Conservation (phyloP, 2,329 filamentous ascomycete genomes). For the Lasiodiplodia sp. region DNA sequence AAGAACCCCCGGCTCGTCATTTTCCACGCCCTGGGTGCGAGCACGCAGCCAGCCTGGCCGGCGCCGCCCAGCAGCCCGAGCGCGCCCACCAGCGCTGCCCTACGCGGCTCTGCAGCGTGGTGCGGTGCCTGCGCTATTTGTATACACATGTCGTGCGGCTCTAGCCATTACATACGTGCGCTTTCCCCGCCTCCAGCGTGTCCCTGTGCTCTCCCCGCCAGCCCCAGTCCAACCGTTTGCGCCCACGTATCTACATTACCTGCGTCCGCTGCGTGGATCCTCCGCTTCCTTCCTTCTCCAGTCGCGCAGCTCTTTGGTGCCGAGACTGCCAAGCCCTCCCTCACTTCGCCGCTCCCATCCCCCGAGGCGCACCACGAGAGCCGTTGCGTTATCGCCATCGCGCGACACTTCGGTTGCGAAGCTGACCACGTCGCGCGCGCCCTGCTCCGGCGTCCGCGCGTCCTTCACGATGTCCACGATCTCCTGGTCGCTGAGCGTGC, state of each 20-base stretch:
- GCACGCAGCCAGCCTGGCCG: neutral
- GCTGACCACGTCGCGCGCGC: constrained; percentile 76
- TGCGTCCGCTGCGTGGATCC: constrained; percentile 73
- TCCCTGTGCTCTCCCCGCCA: constrained; percentile 20
- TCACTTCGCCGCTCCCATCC: constrained; percentile 76
- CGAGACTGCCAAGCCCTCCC: constrained; percentile 85
- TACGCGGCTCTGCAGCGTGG: constrained; percentile 10
- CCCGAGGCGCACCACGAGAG: constrained; percentile 67
- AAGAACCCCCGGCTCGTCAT: constrained; percentile 9
- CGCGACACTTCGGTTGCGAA: constrained; percentile 85
- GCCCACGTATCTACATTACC: constrained; percentile 19
- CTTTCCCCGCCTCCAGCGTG: constrained; percentile 4
- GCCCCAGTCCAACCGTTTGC: constrained; percentile 13
- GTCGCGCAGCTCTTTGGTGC: constrained; percentile 90
- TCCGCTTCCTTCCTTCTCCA: constrained; percentile 80
- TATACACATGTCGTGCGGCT: constrained; percentile 20
- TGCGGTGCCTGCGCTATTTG: constrained; percentile 10
- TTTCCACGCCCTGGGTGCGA: constrained; percentile 4
- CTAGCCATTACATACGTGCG: neutral
- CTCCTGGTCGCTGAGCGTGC: constrained; percentile 87
- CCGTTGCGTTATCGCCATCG: constrained; percentile 70
- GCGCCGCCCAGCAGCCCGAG: constrained; percentile 21
- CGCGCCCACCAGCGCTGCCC: constrained; percentile 1
- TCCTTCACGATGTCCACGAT: constrained; percentile 97
- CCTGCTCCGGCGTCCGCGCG: constrained; percentile 87